phyloP scores from a whole-genome alignment of 148 eudicot genomes.

The Heliosperma pusillum region DNA sequence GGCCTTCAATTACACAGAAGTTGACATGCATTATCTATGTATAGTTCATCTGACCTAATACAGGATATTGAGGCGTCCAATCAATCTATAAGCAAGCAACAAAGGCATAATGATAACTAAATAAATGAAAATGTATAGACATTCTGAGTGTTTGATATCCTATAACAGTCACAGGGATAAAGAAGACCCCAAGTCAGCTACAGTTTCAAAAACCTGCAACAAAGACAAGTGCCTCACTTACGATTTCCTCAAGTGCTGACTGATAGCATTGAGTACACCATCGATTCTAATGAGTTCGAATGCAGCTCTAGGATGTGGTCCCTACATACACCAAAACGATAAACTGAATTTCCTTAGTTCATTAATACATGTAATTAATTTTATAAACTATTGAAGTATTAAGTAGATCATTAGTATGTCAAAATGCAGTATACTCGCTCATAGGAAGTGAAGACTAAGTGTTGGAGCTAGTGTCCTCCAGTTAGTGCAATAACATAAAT shows the following conservation, averaged over 20 bases:
- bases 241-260: slow-evolving; percentile 77
- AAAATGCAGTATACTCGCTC: background rate
- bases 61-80: background rate
- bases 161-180: slow-evolving; percentile 1
- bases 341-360: background rate
- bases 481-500: too few species aligned
- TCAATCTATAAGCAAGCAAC: background rate
- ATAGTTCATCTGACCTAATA: background rate
- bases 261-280: slow-evolving; percentile 74
- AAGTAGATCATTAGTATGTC: background rate
- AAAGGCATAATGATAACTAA: background rate
- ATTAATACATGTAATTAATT: background rate
- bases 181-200: background rate
- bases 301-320: slow-evolving; percentile 90
- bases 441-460: background rate
- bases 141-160: background rate
- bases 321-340: slow-evolving; percentile 46
- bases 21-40: background rate
- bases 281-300: slow-evolving; percentile 71
- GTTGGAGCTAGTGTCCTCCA: too few species aligned
- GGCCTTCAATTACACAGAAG: background rate
- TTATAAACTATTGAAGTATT: background rate
- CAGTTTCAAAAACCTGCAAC: slow-evolving; percentile 4
- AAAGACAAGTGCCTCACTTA: slow-evolving; percentile 34
- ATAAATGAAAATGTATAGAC: background rate